Percentiles rank a stretch among this genome's conserved stretches.
These are phyloP conservation scores for Arxiozyma slooffiae DNA, from an alignment of 1,139 yeast species.

Conservation along the genomic window DNA sequence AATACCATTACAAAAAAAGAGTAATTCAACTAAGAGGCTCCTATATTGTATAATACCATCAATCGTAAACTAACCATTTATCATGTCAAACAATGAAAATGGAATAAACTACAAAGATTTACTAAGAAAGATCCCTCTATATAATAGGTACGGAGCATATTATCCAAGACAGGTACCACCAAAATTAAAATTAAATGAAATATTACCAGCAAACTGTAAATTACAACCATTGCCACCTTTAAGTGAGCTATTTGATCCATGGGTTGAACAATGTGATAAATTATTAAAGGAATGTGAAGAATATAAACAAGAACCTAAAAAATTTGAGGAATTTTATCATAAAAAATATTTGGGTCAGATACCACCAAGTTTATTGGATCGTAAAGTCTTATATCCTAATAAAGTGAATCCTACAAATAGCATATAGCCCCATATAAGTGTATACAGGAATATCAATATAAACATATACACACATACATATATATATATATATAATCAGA, in stretches of 20 bases:
- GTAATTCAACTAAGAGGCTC: too few species aligned
- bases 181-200: slow-evolving; percentile 9
- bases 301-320: slow-evolving; percentile 10
- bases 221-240: slow-evolving; percentile 14
- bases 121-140: slow-evolving; percentile 18
- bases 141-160: slow-evolving; percentile 18
- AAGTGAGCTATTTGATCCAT: slow-evolving; percentile 22
- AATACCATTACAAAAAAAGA: too few species aligned
- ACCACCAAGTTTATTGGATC: slow-evolving; percentile 26
- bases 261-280: slow-evolving; percentile 23
- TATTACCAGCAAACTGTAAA: slow-evolving; percentile 12
- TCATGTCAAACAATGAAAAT: background rate
- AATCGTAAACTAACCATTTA: background rate
- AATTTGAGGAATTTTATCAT: slow-evolving; percentile 24
- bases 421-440: too few species aligned
- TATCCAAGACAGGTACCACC: slow-evolving; percentile 16
- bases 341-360: slow-evolving; percentile 19
- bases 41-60: background rate
- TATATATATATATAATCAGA: background rate
- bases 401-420: slow-evolving; percentile 6
- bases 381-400: slow-evolving; percentile 17
- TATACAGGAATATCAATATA: slow-evolving; percentile 2
- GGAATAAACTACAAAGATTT: slow-evolving; percentile 13
- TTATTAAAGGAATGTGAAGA: slow-evolving; percentile 10
- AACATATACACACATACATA: too few species aligned